Base-by-base conservation (phyloP, 306 rosid species). In the Cucumis hystrix region DNA sequence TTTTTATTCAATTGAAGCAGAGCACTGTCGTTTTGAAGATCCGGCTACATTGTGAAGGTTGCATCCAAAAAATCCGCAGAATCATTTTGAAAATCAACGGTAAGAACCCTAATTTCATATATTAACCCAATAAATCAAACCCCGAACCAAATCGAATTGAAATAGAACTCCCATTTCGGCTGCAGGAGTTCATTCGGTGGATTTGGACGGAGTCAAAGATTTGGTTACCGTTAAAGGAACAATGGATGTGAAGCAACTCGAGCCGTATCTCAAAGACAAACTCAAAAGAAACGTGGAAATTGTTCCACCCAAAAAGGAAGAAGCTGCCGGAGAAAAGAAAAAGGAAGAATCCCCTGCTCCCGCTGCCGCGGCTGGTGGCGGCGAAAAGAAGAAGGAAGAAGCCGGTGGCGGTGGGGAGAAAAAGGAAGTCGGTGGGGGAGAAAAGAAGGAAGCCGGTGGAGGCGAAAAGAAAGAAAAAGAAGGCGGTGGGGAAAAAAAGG, bases 1-100 rank as follows among this genome's bases (percentile, higher is more conserved):
- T 16, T 66, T 52, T 16, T 68, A 64, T 20, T 67, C 37, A 58
- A 60, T 69, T 62, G 75, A 47, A 68, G 9, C 97, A 94, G 96
- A 85, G 82, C 71, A 83, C 97, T 30, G 93, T 85, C 74, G 88
- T 84, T 43, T 65, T 90, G 82, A 95, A 89, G 88, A 89, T 89
- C 52, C 86, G 82, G 66, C 79, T 95, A 75, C 99, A 95, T 80
- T 95, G 99, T 23, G 99, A 92, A 0, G 97, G 93, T 6, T 95
- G 99, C 82, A 84, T 88, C 10, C 79, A 80, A 4, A 95, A 95
- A 84, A 89, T 95, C 78, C 83, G 78, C 23, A 89, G 70, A 82
- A 82, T 83, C 75, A 83, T 92, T 68, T 58, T 15, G 69, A 90
- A 83, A 55, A 72, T 49, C 55, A 85, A 85, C 70, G 99, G 99